Evolutionary conservation across 2,329 filamentous ascomycete species (phyloP).

Genomic region (Fusarium illudens): DNA sequence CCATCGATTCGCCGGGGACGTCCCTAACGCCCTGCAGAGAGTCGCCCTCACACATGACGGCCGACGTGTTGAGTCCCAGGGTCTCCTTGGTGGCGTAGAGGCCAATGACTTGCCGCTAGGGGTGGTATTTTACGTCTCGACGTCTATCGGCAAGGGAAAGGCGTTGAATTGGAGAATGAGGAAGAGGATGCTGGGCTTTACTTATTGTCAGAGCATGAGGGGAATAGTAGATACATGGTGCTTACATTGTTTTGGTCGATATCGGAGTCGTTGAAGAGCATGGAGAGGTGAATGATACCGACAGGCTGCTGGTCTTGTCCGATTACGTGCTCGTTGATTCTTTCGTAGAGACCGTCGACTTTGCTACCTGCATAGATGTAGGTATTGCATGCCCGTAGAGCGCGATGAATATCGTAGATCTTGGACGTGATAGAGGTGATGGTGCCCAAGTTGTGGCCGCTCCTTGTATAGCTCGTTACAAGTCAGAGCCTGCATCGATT

Average conservation of each 20-base stretch:
- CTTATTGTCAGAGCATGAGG: not conserved
- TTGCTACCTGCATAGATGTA: not conserved
- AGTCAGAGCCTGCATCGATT: slow-evolving; percentile 54
- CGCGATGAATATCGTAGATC: slow-evolving; percentile 56
- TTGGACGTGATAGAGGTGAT: slow-evolving; percentile 54
- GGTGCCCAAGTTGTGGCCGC: not conserved
- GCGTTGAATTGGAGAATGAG: slow-evolving; percentile 53
- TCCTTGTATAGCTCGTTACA: slow-evolving; percentile 48
- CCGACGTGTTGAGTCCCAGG: slow-evolving; percentile 43
- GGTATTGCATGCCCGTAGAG: slow-evolving; percentile 47
- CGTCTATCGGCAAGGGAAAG: slow-evolving; percentile 55
- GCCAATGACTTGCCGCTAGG: slow-evolving; percentile 45
- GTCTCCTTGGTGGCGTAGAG: slow-evolving; percentile 44
- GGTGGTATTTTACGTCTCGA: slow-evolving; percentile 49
- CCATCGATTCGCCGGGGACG: slow-evolving; percentile 48
- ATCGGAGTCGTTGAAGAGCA: not conserved
- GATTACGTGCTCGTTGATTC: not conserved
- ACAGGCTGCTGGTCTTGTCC: not conserved
- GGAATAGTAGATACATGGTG: not conserved
- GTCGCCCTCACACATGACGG: slow-evolving; percentile 66
- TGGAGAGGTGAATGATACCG: not conserved
- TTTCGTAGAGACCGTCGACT: not conserved
- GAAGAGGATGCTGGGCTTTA: slow-evolving; percentile 50
- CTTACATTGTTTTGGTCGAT: not conserved
- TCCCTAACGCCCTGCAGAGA: slow-evolving; percentile 54